Evolutionary conservation across 768 basidiomycete genomes (phyloP).

Genomic region (Lanmaoa pseudosensibilis): DNA sequence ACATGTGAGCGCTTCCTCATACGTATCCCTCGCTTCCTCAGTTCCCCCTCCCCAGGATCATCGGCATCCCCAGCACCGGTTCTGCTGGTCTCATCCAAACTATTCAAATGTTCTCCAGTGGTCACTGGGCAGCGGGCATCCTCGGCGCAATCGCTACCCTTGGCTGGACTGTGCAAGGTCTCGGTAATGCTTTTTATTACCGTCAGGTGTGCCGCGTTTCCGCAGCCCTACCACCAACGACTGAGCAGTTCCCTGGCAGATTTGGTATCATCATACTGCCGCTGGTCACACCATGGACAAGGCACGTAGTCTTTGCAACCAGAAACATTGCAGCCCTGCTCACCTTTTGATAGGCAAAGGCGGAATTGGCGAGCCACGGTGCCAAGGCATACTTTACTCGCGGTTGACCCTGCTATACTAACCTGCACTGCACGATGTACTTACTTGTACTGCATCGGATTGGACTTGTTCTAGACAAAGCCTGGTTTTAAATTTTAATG

Average conservation of each 20-base stretch:
- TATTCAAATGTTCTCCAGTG: conserved; percentile 72
- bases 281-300: conserved; percentile 89
- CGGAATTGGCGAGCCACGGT: conserved; percentile 79
- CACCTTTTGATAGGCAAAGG: conserved; percentile 60
- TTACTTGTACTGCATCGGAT: conserved; percentile 17
- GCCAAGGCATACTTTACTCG: conserved; percentile 87
- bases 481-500: neutral
- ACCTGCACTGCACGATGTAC: conserved; percentile 20
- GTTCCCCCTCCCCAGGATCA: conserved; percentile 58
- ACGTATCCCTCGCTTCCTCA: conserved; percentile 14
- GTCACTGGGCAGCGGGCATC: conserved; percentile 76
- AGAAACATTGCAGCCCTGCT: neutral
- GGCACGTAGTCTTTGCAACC: conserved; percentile 40
- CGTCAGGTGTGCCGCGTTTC: conserved; percentile 54
- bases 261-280: conserved; percentile 74
- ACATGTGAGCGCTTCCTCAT: conserved; percentile 60
- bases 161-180: conserved; percentile 86
- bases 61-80: conserved; percentile 94
- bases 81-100: conserved; percentile 95
- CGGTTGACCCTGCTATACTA: conserved; percentile 45
- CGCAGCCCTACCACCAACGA: conserved; percentile 9
- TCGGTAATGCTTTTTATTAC: conserved; percentile 80
- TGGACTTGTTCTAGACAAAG: neutral
- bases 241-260: conserved; percentile 41
- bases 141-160: conserved; percentile 78